Percentiles rank a stretch among this genome's conserved stretches.
Conservation (phyloP, 1,284 basidiomycete species). For the Gomphus bonarii region DNA sequence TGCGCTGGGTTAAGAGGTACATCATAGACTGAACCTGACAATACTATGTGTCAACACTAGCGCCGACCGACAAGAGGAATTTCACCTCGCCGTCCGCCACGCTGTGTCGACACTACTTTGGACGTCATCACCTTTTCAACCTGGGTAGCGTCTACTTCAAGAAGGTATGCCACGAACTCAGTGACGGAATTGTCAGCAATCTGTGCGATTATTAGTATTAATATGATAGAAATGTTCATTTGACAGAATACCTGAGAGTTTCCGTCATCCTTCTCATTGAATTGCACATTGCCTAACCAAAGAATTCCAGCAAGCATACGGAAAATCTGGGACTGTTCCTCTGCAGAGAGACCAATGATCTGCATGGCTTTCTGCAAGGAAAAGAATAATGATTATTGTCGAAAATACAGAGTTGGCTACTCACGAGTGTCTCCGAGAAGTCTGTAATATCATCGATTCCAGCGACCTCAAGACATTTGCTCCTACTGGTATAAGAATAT, state of each 20-base stretch:
- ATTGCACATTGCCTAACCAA: slow-evolving; percentile 96
- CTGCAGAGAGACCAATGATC: slow-evolving; percentile 74
- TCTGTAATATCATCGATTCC: slow-evolving; percentile 89
- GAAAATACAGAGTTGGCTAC: slow-evolving; percentile 16
- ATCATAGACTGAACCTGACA: slow-evolving; percentile 75
- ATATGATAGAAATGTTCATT: neutral
- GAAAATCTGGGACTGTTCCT: slow-evolving; percentile 91
- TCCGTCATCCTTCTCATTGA: slow-evolving; percentile 81
- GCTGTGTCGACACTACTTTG: slow-evolving; percentile 86
- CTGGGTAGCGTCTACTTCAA: slow-evolving; percentile 74
- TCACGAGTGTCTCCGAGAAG: slow-evolving; percentile 79
- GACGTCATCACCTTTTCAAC: slow-evolving; percentile 84
- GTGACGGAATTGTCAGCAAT: slow-evolving; percentile 84
- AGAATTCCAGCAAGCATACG: slow-evolving; percentile 88
- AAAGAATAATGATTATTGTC: neutral
- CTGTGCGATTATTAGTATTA: slow-evolving; percentile 19
- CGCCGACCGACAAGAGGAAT: neutral
- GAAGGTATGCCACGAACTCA: slow-evolving; percentile 91
- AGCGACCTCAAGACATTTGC: slow-evolving; percentile 85
- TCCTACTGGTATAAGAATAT: slow-evolving; percentile 88
- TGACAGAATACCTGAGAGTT: slow-evolving; percentile 31
- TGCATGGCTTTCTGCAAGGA: slow-evolving; percentile 77
- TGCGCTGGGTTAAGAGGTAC: slow-evolving; percentile 94
- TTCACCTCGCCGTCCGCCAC: slow-evolving; percentile 78
- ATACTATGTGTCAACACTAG: neutral